phyloP scores from a whole-genome alignment of 257 asterid genomes.

The Verbena officinalis region DNA sequence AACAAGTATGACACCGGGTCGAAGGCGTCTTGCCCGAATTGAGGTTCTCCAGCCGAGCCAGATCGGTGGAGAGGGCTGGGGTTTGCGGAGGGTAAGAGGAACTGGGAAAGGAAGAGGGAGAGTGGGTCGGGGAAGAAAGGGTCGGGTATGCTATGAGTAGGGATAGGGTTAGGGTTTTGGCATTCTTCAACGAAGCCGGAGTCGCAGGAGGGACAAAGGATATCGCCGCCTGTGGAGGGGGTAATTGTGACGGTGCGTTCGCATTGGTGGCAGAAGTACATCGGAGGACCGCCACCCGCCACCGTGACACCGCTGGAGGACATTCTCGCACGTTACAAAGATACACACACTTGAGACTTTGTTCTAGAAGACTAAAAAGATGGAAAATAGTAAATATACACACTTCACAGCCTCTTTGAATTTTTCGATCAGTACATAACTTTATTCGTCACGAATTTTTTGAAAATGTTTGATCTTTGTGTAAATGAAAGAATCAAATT shows the following conservation, averaged over 20 bases:
- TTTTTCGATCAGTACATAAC: not conserved
- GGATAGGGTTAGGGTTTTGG: slow-evolving; percentile 50
- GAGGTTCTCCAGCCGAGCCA: slow-evolving; percentile 24
- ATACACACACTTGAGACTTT: too few species aligned
- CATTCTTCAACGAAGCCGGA: slow-evolving; percentile 71
- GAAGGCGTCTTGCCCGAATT: slow-evolving; percentile 39
- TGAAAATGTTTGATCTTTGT: too few species aligned
- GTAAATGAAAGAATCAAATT: too few species aligned
- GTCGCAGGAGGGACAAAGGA: slow-evolving; percentile 68
- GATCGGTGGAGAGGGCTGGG: slow-evolving; percentile 29
- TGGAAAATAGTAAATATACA: not conserved
- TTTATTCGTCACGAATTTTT: too few species aligned
- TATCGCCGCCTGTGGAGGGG: slow-evolving; percentile 54
- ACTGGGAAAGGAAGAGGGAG: slow-evolving; percentile 39
- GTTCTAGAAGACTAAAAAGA: too few species aligned
- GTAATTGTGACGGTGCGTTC: slow-evolving; percentile 52
- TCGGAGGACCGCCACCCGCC: slow-evolving; percentile 57
- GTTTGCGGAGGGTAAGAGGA: slow-evolving; percentile 35
- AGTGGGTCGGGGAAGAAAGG: slow-evolving; percentile 42
- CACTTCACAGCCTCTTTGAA: not conserved
- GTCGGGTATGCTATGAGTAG: slow-evolving; percentile 33
- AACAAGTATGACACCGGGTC: slow-evolving; percentile 50
- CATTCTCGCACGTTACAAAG: slow-evolving; percentile 33
- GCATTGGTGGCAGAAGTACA: slow-evolving; percentile 83
- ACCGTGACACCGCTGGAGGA: slow-evolving; percentile 66